Base-by-base conservation (phyloP, 257 asterid genomes). In the Euphrasia confusa region DNA sequence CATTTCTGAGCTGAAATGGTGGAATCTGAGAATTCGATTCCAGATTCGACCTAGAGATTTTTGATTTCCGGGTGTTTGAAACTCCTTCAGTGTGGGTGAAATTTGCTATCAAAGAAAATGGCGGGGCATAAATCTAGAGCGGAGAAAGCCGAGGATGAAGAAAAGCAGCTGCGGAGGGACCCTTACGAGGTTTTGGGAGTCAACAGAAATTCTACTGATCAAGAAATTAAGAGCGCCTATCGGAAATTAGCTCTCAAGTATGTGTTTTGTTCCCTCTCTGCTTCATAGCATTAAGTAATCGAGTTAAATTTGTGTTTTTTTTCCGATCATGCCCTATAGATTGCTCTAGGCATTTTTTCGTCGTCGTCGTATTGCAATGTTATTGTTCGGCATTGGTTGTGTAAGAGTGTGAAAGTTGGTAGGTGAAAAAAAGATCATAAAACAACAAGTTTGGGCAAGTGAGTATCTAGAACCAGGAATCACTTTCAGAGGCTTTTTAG, bases 131-230 rank as follows among this genome's bases (percentile, higher is more conserved):
- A 81, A 74, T 79, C 91, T 63, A 89, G 83, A 76, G 71, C 85
- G 32, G 97, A 78, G 71, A 92, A 80, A 74, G 42, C 10, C 0
- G 78, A 72, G n/a, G 94, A 82, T 9, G 76, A 63, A 32, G 79
- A 74, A 61, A 83, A 83, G 84, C 85, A 81, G 90, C 76, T 71
- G 75, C 73, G 95, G 72, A 84, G 92, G 67, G 99, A 89, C 75
- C 96, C 96, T 4, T 93, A 93, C 63, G 99, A 89, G 82, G 99
- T 93, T 68, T 74, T 93, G 80, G 99, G 94, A 52, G 95, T 89
- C 71, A 71, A 74, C 62, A 80, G 76, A 66, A 87, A 80, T 74
- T 85, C 95, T 2, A 83, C 97, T 58, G 99, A 93, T 82, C 97
- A 89, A 69, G 99, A 93, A 87, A 82, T 93, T 71, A 93, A 93